Percentiles rank a stretch among this genome's conserved stretches.
These are phyloP conservation scores for Mycena latifolia DNA, from an alignment of 768 basidiomycete species.

Conservation along the genomic window DNA sequence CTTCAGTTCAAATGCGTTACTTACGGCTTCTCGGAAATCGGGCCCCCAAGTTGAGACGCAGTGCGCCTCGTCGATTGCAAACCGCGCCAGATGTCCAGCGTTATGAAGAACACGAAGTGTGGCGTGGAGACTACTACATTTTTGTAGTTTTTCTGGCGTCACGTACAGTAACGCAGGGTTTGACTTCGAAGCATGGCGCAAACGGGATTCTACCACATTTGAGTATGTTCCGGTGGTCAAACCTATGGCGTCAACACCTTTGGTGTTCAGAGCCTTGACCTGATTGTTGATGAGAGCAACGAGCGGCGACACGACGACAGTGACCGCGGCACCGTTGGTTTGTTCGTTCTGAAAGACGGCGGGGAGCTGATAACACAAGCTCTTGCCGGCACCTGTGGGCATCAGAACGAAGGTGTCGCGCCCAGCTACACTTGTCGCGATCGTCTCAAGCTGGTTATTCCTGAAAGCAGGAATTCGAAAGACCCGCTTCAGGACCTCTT, in stretches of 20 bases:
- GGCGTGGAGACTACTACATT: neutral
- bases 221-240: neutral
- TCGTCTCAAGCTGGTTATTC: no score
- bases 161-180: conserved; percentile 20
- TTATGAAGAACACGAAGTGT: neutral
- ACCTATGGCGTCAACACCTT: conserved; percentile 58
- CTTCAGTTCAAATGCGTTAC: neutral
- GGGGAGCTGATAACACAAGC: conserved; percentile 74
- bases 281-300: conserved; percentile 78
- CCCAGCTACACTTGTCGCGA: conserved; percentile 61
- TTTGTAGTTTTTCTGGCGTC: conserved; percentile 21
- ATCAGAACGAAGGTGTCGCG: conserved; percentile 79
- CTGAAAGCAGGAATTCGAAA: no score
- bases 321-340: conserved; percentile 63
- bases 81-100: neutral
- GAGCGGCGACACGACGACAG: conserved; percentile 77
- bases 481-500: no score
- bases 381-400: conserved; percentile 81
- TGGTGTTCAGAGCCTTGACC: conserved; percentile 60
- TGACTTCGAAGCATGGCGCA: neutral
- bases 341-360: conserved; percentile 59
- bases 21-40: conserved; percentile 1
- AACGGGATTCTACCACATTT: neutral
- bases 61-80: conserved; percentile 28
- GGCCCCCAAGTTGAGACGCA: conserved; percentile 17